Percentiles rank a stretch among this genome's conserved stretches.
Evolutionary conservation across 306 rosid species (phyloP).

Genomic region (Prunus persica): Prunus_persica_NCBIv2 NC_034011.1:1854501-1855000

Average conservation of each 20-base stretch:
- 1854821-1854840: slow-evolving; percentile 74
- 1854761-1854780: too few species aligned
- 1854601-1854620: slow-evolving; percentile 73
- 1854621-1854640: slow-evolving; percentile 77
- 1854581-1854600: slow-evolving; percentile 58
- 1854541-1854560: slow-evolving; percentile 56
- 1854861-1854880: slow-evolving; percentile 77
- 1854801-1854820: slow-evolving; percentile 48
- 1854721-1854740: neutral
- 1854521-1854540: slow-evolving; percentile 25
- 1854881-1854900: slow-evolving; percentile 69
- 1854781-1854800: too few species aligned
- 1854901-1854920: slow-evolving; percentile 73
- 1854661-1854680: slow-evolving; percentile 55
- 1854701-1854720: neutral
- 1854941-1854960: neutral
- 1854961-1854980: neutral
- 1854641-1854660: slow-evolving; percentile 67
- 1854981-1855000: neutral
- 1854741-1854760: neutral
- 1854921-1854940: slow-evolving; percentile 88
- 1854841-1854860: slow-evolving; percentile 73
- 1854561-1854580: slow-evolving; percentile 57
- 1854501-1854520: slow-evolving; percentile 24
- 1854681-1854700: slow-evolving; percentile 52